Percentiles rank a stretch among this genome's conserved stretches.
Conservation (phyloP, 2,329 filamentous ascomycete genomes). For the Pseudopyricularia cyperi region DNA sequence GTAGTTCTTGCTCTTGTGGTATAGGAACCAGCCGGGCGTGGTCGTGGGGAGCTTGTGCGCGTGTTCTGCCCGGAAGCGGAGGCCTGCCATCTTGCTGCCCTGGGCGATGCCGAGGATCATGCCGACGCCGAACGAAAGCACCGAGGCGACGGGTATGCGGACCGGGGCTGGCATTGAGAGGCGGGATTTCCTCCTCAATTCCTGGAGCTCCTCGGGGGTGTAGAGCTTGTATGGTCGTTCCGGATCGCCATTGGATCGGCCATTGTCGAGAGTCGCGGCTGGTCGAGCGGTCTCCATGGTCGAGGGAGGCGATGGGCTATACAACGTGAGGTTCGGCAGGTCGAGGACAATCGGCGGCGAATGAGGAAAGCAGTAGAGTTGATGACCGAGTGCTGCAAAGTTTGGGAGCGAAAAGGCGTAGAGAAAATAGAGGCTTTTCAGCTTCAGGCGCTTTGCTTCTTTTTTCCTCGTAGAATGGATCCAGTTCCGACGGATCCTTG, state of each 20-base stretch:
- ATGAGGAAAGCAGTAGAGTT: too few relatives aligned
- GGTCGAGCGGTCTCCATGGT: background rate
- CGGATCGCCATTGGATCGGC: background rate
- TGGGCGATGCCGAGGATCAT: slow-evolving; percentile 58
- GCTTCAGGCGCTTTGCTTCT: background rate
- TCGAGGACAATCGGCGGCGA: too few relatives aligned
- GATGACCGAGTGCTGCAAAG: too few relatives aligned
- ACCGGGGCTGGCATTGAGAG: slow-evolving; percentile 50
- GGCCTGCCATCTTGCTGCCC: slow-evolving; percentile 58
- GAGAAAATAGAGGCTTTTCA: too few relatives aligned
- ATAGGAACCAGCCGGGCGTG: slow-evolving; percentile 89
- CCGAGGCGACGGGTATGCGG: slow-evolving; percentile 52
- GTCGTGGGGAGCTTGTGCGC: slow-evolving; percentile 81
- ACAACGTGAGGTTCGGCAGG: too few relatives aligned
- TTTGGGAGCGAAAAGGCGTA: background rate
- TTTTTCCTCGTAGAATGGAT: background rate
- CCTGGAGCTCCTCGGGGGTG: slow-evolving; percentile 17
- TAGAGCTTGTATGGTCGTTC: background rate
- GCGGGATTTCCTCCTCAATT: slow-evolving; percentile 27
- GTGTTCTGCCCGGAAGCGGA: slow-evolving; percentile 90
- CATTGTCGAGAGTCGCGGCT: background rate
- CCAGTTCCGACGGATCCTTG: background rate
- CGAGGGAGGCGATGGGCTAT: background rate
- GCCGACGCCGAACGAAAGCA: slow-evolving; percentile 54
- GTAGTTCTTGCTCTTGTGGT: slow-evolving; percentile 97